Conservation (phyloP, 176 grass and related monocot genomes). For the Zea mays region DNA sequence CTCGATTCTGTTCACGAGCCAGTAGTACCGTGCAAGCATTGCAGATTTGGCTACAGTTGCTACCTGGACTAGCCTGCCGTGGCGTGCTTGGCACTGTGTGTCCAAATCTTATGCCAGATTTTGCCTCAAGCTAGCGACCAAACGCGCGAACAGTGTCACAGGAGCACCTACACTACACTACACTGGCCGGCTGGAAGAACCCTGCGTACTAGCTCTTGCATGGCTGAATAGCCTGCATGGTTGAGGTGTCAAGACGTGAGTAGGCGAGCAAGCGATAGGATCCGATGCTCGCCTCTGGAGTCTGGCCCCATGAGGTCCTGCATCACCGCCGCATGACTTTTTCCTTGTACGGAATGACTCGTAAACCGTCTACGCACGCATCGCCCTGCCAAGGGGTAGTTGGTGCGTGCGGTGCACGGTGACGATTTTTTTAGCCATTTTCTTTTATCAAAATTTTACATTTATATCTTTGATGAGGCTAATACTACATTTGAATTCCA, state of each 20-base stretch:
- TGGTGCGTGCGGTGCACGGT: too few species aligned
- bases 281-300: slow-evolving; percentile 29
- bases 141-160: neutral
- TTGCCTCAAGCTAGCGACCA: neutral
- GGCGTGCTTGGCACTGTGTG: neutral
- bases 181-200: neutral
- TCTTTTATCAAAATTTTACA: too few species aligned
- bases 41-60: slow-evolving; percentile 7
- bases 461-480: too few species aligned
- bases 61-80: slow-evolving; percentile 6
- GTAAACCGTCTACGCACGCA: neutral
- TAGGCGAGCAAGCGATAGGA: neutral
- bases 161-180: neutral
- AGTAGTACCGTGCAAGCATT: neutral
- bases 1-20: neutral
- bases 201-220: neutral
- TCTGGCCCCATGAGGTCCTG: neutral
- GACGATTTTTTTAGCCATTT: neutral
- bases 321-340: neutral
- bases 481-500: too few species aligned
- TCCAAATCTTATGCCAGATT: slow-evolving; percentile 31
- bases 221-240: neutral
- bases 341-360: neutral
- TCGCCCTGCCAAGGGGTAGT: neutral
- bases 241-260: neutral